Evolutionary conservation across 768 basidiomycete genomes (phyloP).

Genomic region (Macrolepiota fuliginosa): DNA sequence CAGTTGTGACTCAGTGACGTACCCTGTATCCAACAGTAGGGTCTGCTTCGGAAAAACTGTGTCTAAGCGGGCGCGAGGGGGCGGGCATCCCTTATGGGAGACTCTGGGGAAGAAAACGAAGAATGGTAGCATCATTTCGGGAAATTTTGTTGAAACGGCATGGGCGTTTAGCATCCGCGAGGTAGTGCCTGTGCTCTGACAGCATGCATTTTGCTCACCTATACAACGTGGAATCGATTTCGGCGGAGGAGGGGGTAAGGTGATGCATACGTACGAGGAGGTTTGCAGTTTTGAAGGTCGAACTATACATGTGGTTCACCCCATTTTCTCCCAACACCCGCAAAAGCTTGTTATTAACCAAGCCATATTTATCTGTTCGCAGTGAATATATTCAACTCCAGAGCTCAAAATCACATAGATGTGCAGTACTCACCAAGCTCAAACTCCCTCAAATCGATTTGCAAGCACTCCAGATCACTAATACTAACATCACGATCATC

Average conservation of each 20-base stretch:
- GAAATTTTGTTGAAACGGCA: too few relatives aligned
- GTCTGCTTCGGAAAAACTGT: too few relatives aligned
- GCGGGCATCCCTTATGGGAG: too few relatives aligned
- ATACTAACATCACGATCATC: too few relatives aligned
- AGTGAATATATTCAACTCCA: not conserved
- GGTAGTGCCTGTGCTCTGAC: slow-evolving; percentile 56
- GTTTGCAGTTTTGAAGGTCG: slow-evolving; percentile 84
- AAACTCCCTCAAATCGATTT: slow-evolving; percentile 74
- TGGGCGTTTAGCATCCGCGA: slow-evolving; percentile 46
- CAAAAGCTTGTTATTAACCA: slow-evolving; percentile 77
- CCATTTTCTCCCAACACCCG: slow-evolving; percentile 67
- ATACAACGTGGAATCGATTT: not conserved
- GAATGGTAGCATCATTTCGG: too few relatives aligned
- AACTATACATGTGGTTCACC: too few relatives aligned
- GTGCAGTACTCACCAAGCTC: slow-evolving; percentile 52
- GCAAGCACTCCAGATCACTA: slow-evolving; percentile 68
- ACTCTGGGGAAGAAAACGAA: too few relatives aligned
- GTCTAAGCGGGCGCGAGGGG: too few relatives aligned
- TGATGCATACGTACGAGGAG: slow-evolving; percentile 48
- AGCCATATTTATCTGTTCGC: too few relatives aligned
- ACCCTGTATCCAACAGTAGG: too few relatives aligned
- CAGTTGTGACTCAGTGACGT: too few relatives aligned
- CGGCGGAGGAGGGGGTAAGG: not conserved
- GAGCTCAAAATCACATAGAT: not conserved
- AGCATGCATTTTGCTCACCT: slow-evolving; percentile 61